These are phyloP conservation scores for Rubroshorea leprosula DNA, from an alignment of 345 rosid genomes.

Conservation along the genomic window DNA sequence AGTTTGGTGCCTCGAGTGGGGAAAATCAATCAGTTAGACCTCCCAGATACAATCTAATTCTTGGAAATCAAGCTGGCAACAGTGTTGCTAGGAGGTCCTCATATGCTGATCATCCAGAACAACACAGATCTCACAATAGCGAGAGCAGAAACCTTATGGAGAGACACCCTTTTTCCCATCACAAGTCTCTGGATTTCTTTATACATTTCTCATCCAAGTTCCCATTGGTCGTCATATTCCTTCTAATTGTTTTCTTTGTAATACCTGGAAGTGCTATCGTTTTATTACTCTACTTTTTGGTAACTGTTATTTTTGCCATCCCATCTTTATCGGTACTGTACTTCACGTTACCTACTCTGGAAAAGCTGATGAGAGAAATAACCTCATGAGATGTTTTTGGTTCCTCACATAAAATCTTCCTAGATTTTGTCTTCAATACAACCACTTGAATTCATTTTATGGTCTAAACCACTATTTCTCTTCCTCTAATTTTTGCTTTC, in stretches of 20 bases:
- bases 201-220: conserved; percentile 48
- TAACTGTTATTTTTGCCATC: conserved; percentile 55
- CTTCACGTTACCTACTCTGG: conserved; percentile 54
- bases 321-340: conserved; percentile 61
- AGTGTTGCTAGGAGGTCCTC: conserved; percentile 15
- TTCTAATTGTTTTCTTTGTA: conserved; percentile 47
- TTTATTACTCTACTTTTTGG: conserved; percentile 44
- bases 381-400: too few relatives aligned
- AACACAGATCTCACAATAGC: not conserved
- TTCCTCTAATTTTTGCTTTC: too few relatives aligned
- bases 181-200: conserved; percentile 50
- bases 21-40: conserved; percentile 22
- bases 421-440: too few relatives aligned
- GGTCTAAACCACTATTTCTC: too few relatives aligned
- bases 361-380: conserved; percentile 70
- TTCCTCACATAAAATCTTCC: too few relatives aligned
- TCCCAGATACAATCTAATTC: conserved; percentile 20
- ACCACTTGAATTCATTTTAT: too few relatives aligned
- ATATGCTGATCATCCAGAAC: not conserved
- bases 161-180: conserved; percentile 13
- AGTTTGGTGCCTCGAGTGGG: conserved; percentile 19
- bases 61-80: conserved; percentile 20
- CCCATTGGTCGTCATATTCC: conserved; percentile 50
- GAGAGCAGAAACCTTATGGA: conserved; percentile 14
- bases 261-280: conserved; percentile 65